Evolutionary conservation across 2,329 filamentous ascomycete genomes (phyloP).

Genomic region (Alternaria atra): DNA sequence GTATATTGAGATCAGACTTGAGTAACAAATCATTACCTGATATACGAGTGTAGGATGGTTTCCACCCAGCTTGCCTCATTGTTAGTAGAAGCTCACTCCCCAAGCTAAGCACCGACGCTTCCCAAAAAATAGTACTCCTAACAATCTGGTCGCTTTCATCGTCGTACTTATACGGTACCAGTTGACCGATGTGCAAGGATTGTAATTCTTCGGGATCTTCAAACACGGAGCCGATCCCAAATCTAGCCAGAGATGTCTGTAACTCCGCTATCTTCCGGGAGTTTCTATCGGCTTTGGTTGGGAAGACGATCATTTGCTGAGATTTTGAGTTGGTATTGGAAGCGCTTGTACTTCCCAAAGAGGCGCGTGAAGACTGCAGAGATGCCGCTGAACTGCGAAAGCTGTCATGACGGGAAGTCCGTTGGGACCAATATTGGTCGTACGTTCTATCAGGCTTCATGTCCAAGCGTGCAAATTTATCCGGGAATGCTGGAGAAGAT

Average conservation of each 20-base stretch:
- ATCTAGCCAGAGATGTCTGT: conserved; percentile 1
- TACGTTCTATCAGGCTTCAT: background rate
- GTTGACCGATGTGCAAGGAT: background rate
- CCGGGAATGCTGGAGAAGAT: background rate
- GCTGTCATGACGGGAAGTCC: background rate
- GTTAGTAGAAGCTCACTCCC: conserved; percentile 32
- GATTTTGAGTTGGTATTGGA: background rate
- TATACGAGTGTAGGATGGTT: conserved; percentile 24
- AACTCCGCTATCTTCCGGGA: background rate
- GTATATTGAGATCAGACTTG: background rate
- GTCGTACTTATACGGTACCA: background rate
- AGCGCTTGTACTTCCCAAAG: background rate
- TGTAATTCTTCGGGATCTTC: background rate
- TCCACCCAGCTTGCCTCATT: conserved; percentile 29
- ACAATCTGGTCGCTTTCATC: background rate
- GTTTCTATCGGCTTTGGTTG: background rate
- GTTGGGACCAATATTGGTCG: background rate
- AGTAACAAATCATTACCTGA: conserved; percentile 18
- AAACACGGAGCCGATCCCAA: background rate
- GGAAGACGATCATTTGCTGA: conserved; percentile 5
- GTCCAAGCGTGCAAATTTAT: background rate
- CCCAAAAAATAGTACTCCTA: conserved; percentile 32
- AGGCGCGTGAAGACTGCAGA: conserved; percentile 4
- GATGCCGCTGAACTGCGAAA: conserved; percentile 1
- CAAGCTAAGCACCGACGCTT: conserved; percentile 19